These are phyloP conservation scores for Backusella luteola DNA, from an alignment of 192 early-diverging fungal genomes.

Conservation along the genomic window DNA sequence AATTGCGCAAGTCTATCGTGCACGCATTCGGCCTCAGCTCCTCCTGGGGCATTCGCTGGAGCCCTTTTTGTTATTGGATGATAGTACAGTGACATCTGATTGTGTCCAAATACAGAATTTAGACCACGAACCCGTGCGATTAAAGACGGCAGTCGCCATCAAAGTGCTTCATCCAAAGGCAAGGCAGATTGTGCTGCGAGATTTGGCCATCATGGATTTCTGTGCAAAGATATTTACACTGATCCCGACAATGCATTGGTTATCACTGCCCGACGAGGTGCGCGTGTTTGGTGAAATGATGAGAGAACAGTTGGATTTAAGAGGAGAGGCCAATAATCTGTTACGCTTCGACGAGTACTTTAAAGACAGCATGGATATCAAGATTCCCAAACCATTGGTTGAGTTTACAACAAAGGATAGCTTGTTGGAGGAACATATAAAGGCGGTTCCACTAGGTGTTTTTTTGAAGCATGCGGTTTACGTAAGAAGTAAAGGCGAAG, in stretches of 20 bases:
- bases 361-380: conserved; percentile 45
- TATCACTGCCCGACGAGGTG: conserved; percentile 89
- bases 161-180: conserved; percentile 92
- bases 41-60: conserved; percentile 10
- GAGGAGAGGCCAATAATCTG: conserved; percentile 76
- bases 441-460: conserved; percentile 71
- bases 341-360: conserved; percentile 60
- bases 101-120: background rate
- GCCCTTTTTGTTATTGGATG: conserved; percentile 14
- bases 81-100: conserved; percentile 22
- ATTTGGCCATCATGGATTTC: conserved; percentile 79
- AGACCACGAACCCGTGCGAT: conserved; percentile 18
- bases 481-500: conserved; percentile 16
- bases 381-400: conserved; percentile 68
- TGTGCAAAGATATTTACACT: conserved; percentile 61
- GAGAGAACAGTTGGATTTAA: conserved; percentile 84
- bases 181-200: conserved; percentile 61
- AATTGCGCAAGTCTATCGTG: conserved; percentile 89
- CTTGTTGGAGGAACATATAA: conserved; percentile 82
- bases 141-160: conserved; percentile 67
- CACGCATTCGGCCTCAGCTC: conserved; percentile 42
- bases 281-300: conserved; percentile 89
- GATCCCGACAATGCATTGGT: conserved; percentile 83
- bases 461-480: conserved; percentile 60
- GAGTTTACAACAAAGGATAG: conserved; percentile 57